These are phyloP conservation scores for Chernovozyma sophiae-reginae DNA, from an alignment of 1,139 yeast species.

Conservation along the genomic window DNA sequence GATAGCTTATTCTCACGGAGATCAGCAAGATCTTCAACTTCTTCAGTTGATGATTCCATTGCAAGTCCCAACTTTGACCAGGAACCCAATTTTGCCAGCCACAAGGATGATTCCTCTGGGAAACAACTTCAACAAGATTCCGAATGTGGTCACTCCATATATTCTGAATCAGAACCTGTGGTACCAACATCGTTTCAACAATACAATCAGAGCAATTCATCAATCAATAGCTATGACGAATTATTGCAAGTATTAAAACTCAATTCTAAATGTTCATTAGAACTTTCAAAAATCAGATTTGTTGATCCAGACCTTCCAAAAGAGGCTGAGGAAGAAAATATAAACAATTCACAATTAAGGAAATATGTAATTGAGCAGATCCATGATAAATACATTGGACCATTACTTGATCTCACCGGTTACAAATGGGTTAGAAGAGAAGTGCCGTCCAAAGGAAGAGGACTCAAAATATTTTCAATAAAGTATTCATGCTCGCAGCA, in stretches of 20 bases:
- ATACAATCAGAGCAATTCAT: not conserved
- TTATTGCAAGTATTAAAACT: constrained; percentile 5
- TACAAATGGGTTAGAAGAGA: constrained; percentile 18
- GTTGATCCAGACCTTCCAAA: constrained; percentile 8
- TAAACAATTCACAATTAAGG: constrained; percentile 7
- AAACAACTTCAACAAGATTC: not conserved
- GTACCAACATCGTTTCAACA: not conserved
- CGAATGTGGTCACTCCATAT: not conserved
- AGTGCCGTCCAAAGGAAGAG: constrained; percentile 16
- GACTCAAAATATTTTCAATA: constrained; percentile 15
- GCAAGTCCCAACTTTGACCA: not conserved
- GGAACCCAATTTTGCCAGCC: not conserved
- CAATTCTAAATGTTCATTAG: constrained; percentile 4
- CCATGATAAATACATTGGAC: constrained; percentile 16
- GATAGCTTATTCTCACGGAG: constrained; percentile 1
- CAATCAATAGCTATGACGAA: constrained; percentile 1
- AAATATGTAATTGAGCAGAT: constrained; percentile 9
- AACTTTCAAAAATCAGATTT: constrained; percentile 6
- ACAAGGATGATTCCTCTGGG: not conserved
- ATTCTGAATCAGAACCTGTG: not conserved
- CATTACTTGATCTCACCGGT: constrained; percentile 14
- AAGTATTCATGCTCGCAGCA: constrained; percentile 19
- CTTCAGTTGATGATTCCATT: not conserved
- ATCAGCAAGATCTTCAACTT: not conserved
- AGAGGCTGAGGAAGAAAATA: constrained; percentile 1